Percentiles rank a stretch among this genome's conserved stretches.
phyloP scores from a whole-genome alignment of 371 early-diverging fungal genomes.

The Capillidium heterosporum region DNA sequence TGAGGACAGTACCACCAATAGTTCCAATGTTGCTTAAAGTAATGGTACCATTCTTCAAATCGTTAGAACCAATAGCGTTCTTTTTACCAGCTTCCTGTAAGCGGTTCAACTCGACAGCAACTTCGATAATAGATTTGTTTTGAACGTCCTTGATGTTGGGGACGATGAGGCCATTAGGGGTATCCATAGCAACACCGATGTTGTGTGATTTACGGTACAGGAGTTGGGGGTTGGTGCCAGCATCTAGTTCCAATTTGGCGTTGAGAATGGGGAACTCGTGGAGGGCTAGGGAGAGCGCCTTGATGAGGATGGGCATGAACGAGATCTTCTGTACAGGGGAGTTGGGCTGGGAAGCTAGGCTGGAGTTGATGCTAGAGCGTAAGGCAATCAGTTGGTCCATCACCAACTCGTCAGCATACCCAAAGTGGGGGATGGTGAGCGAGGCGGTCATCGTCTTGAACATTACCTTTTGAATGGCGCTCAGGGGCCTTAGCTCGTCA shows the following conservation, averaged over 20 bases:
- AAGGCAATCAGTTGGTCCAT: conserved; percentile 44
- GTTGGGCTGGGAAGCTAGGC: conserved; percentile 18
- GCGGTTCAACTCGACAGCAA: conserved; percentile 69
- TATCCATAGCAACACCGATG: conserved; percentile 94
- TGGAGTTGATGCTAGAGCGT: conserved; percentile 45
- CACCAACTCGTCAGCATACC: conserved; percentile 79
- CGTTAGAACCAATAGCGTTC: conserved; percentile 39
- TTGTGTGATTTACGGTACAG: conserved; percentile 65
- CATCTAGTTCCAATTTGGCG: conserved; percentile 33
- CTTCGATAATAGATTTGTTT: conserved; percentile 70
- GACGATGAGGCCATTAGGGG: conserved; percentile 80
- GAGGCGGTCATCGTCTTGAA: conserved; percentile 89
- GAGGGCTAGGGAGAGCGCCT: conserved; percentile 74
- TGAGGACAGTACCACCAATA: conserved; percentile 80
- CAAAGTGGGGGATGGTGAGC: conserved; percentile 83
- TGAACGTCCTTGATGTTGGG: conserved; percentile 90
- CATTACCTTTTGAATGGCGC: conserved; percentile 87
- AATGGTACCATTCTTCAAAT: conserved; percentile 71
- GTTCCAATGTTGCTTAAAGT: conserved; percentile 90
- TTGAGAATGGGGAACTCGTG: conserved; percentile 78
- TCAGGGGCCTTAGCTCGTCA: conserved; percentile 34
- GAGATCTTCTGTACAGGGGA: conserved; percentile 51
- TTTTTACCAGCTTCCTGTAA: conserved; percentile 50
- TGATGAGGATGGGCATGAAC: conserved; percentile 89
- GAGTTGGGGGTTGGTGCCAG: conserved; percentile 30